Evolutionary conservation across 305 asterid genomes (phyloP).

Genomic region (Petunia hybrid): DNA sequence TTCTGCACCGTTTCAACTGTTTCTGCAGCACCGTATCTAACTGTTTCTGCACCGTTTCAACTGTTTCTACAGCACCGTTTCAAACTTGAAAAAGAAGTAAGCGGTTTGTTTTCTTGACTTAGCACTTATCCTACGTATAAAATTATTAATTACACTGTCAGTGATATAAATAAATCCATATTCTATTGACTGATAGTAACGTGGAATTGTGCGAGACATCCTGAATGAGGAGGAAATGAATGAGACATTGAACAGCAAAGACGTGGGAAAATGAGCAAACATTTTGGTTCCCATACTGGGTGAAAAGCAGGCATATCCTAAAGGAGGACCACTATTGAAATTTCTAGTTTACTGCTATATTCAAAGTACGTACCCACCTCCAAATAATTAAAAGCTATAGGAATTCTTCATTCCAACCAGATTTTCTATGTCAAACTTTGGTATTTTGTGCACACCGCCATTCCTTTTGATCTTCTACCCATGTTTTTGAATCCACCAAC

Average conservation of each 20-base stretch:
- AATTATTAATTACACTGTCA: not conserved
- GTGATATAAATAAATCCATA: not conserved
- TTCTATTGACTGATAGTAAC: not conserved
- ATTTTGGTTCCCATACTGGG: slow-evolving; percentile 28
- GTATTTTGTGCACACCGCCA: slow-evolving; percentile 15
- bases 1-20: too few species aligned
- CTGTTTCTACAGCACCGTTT: too few species aligned
- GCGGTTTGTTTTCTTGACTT: too few species aligned
- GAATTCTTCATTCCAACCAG: slow-evolving; percentile 6
- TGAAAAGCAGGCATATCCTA: slow-evolving; percentile 4
- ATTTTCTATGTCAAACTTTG: slow-evolving; percentile 26
- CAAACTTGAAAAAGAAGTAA: too few species aligned
- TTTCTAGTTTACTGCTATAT: slow-evolving; percentile 6
- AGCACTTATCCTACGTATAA: too few species aligned
- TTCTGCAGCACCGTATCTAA: too few species aligned
- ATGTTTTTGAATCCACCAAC: slow-evolving; percentile 18
- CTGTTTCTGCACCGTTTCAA: too few species aligned
- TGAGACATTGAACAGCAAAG: slow-evolving; percentile 4
- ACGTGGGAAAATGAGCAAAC: slow-evolving; percentile 24
- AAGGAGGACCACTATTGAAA: slow-evolving; percentile 26
- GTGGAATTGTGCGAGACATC: not conserved
- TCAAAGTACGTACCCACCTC: slow-evolving; percentile 27
- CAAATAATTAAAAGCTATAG: slow-evolving; percentile 10
- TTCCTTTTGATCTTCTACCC: slow-evolving; percentile 24
- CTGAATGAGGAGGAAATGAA: slow-evolving; percentile 18